Base-by-base conservation (phyloP, 305 asterid species). In the Solanum hybrid region DNA sequence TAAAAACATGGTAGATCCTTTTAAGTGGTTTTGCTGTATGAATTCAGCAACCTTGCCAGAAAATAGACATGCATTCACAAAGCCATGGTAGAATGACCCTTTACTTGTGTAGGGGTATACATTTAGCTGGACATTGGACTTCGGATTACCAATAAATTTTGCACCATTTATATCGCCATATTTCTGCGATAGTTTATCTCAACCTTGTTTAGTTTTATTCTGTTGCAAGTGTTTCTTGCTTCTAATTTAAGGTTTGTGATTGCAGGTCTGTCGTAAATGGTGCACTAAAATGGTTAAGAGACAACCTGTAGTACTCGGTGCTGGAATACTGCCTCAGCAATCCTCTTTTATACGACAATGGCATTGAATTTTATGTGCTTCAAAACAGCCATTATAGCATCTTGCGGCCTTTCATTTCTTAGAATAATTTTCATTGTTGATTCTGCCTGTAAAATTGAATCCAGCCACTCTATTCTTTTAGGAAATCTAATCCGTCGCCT, bases 241-340 rank as follows among this genome's bases (percentile, higher is more conserved):
- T 34, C 3, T 85, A 69, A 86, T 69, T 31, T 1, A 79, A 80
- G 90, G 42, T 73, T 69, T 78, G 27, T 76, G 80, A 40, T 91
- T 46, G 94, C 98, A 97, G 99, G 92, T 94, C 98, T 82, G 92
- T 93, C 90, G 96, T 94, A 82, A 95, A 92, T 90, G 98, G 98
- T 92, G 98, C 96, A 86, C 84, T 94, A 20, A 96, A 96, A 89
- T 97, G 99, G 99, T 92, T 97, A 90, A 96, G 92, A 91, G 97
- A 96, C 90, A 97, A 96, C 93, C 88, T 97, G 71, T 97, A 91
- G 91, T 91, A 80, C 88, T 85, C 76, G n/a, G 7, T 31, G 11
- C 38, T 56, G 76, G 32, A 73, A 85, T 85, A 85, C 88, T 85
- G 76, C 88, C 31, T 85, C 76, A 31, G 36, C 76, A 85, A 56